Evolutionary conservation across 2,329 filamentous ascomycete genomes (phyloP).

Genomic region (Pseudofabraea citricarpa): DNA sequence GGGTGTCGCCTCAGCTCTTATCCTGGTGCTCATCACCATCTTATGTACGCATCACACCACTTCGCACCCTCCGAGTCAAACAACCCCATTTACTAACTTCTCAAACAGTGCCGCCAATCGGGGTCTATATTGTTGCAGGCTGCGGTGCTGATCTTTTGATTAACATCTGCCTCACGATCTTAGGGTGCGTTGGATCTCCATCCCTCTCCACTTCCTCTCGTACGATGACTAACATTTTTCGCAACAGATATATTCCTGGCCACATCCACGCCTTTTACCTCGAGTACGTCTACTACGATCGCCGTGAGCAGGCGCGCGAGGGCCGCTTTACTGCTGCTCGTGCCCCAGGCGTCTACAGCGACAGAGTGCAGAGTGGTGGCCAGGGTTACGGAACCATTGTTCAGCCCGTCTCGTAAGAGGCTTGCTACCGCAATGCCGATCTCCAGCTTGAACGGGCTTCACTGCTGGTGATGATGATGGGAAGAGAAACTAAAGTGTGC

Average conservation of each 20-base stretch:
- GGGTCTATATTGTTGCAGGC: slow-evolving; percentile 35
- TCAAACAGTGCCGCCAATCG: slow-evolving; percentile 30
- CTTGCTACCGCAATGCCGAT: no score
- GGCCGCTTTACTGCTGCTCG: slow-evolving; percentile 49
- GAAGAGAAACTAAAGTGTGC: no score
- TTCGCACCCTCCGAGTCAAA: slow-evolving; percentile 1
- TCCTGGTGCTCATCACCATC: slow-evolving; percentile 40
- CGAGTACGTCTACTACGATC: slow-evolving; percentile 79
- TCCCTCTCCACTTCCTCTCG: not conserved
- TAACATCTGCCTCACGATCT: slow-evolving; percentile 34
- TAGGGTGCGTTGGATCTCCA: slow-evolving; percentile 29
- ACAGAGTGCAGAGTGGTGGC: slow-evolving; percentile 68
- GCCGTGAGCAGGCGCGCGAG: slow-evolving; percentile 55
- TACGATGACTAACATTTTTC: slow-evolving; percentile 1
- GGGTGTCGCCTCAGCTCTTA: slow-evolving; percentile 31
- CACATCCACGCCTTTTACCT: slow-evolving; percentile 31
- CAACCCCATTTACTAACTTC: slow-evolving; percentile 6
- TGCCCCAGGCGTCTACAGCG: slow-evolving; percentile 68
- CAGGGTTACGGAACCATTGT: slow-evolving; percentile 50
- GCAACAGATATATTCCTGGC: slow-evolving; percentile 28
- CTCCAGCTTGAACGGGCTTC: not conserved
- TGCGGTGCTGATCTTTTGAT: slow-evolving; percentile 37
- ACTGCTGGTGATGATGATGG: not conserved
- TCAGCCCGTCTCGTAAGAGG: slow-evolving; percentile 14
- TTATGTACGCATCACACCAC: slow-evolving; percentile 31